Conservation (phyloP, 1,139 yeast species). For the Zygosaccharomyces sapae region DNA sequence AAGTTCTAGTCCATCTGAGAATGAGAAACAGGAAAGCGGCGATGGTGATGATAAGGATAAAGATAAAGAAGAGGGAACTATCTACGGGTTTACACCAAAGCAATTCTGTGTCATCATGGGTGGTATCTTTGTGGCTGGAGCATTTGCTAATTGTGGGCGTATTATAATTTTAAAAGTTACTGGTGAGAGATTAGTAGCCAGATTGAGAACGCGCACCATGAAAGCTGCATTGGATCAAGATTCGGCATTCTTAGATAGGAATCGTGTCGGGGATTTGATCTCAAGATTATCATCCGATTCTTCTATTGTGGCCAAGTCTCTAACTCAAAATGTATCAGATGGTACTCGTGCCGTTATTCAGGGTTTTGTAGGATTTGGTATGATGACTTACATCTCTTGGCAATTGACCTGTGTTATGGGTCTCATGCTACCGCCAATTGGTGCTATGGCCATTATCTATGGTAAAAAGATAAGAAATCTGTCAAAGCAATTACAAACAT, state of each 20-base stretch:
- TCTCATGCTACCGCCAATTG: slow-evolving; percentile 78
- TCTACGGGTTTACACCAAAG: slow-evolving; percentile 49
- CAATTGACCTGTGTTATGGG: slow-evolving; percentile 77
- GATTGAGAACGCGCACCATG: slow-evolving; percentile 73
- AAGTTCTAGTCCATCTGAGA: slow-evolving; percentile 14
- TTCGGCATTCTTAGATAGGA: slow-evolving; percentile 84
- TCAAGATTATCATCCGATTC: slow-evolving; percentile 87
- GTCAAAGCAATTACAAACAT: slow-evolving; percentile 75
- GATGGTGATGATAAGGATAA: slow-evolving; percentile 8
- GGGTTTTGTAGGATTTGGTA: slow-evolving; percentile 76
- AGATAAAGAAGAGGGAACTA: slow-evolving; percentile 21
- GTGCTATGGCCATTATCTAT: slow-evolving; percentile 71
- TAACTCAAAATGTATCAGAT: slow-evolving; percentile 86
- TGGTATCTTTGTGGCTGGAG: slow-evolving; percentile 64
- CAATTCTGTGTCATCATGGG: slow-evolving; percentile 49
- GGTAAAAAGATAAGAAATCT: slow-evolving; percentile 75
- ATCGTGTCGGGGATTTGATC: slow-evolving; percentile 89
- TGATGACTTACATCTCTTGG: slow-evolving; percentile 88
- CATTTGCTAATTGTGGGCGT: slow-evolving; percentile 76
- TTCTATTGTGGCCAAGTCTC: slow-evolving; percentile 78
- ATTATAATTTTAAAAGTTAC: slow-evolving; percentile 67
- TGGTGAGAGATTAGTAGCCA: slow-evolving; percentile 84
- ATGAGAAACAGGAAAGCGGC: slow-evolving; percentile 6
- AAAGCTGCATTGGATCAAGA: slow-evolving; percentile 79
- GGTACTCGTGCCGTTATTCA: slow-evolving; percentile 80